These are phyloP conservation scores for Cystobasidium onofrii DNA, from an alignment of 768 basidiomycete genomes.

Conservation along the genomic window DNA sequence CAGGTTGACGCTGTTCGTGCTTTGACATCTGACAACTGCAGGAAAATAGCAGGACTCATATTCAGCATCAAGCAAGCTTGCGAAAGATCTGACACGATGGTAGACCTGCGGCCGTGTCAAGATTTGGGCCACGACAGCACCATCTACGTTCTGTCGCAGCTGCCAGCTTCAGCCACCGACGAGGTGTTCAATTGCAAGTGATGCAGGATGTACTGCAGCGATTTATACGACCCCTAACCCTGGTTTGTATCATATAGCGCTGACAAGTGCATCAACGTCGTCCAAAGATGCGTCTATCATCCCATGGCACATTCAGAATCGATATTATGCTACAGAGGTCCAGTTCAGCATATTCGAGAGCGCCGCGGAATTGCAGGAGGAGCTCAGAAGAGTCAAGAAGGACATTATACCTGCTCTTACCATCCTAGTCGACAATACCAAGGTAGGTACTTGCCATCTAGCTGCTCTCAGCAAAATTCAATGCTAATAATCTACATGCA, in stretches of 20 bases:
- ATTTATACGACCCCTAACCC: background rate
- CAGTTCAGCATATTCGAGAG: background rate
- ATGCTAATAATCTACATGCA: background rate
- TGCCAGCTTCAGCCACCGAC: background rate
- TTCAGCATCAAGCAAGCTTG: background rate
- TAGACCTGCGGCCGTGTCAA: background rate
- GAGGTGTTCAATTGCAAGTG: background rate
- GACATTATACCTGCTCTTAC: background rate
- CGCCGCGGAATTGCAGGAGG: background rate
- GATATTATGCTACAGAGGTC: slow-evolving; percentile 13
- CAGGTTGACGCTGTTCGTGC: background rate
- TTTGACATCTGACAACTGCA: background rate
- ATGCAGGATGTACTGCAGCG: background rate
- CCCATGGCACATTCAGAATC: slow-evolving; percentile 19
- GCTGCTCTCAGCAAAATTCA: background rate
- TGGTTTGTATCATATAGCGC: background rate
- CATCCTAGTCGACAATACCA: background rate
- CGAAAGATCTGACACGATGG: background rate
- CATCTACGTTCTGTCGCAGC: slow-evolving; percentile 24
- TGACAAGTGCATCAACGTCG: background rate
- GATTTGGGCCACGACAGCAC: slow-evolving; percentile 13
- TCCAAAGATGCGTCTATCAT: background rate
- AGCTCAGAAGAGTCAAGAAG: background rate
- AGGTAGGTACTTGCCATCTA: background rate
- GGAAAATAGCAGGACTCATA: background rate